phyloP scores from a whole-genome alignment of 116 monocot species.

The Trichopus zeylanicus region DNA sequence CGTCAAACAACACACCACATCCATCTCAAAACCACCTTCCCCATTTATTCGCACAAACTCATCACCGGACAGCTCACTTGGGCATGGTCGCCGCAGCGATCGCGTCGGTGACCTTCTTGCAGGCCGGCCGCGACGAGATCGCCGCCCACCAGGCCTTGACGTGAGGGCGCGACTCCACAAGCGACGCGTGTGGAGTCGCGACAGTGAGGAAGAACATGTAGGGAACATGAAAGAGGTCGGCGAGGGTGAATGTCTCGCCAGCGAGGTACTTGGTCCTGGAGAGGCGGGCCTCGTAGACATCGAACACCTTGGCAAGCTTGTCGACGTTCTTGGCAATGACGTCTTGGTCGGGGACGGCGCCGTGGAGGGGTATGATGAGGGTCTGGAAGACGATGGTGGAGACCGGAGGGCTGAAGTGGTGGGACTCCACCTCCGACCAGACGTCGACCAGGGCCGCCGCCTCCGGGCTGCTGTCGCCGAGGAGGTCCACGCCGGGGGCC shows the following conservation, averaged over 20 bases:
- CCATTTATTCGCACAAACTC: no score
- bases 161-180: conserved; percentile 6
- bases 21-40: no score
- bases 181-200: conserved; percentile 4
- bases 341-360: conserved; percentile 18
- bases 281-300: conserved; percentile 22
- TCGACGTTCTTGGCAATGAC: conserved; percentile 14
- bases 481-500: conserved; percentile 15
- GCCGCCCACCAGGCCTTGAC: conserved; percentile 22
- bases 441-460: conserved; percentile 18
- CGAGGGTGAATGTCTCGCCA: conserved; percentile 26
- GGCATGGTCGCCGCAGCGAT: background rate
- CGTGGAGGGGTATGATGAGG: conserved; percentile 12
- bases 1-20: no score
- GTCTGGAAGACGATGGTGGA: conserved; percentile 12
- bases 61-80: no score
- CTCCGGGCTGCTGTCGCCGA: conserved; percentile 6
- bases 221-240: conserved; percentile 26
- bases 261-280: conserved; percentile 31
- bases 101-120: conserved; percentile 11
- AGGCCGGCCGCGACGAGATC: conserved; percentile 4
- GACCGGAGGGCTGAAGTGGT: conserved; percentile 26
- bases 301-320: conserved; percentile 5
- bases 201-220: conserved; percentile 2
- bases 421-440: conserved; percentile 39